Evolutionary conservation across 495 filamentous ascomycete species (phyloP).

Genomic region (Podospora bellae-mahoneyi): DNA sequence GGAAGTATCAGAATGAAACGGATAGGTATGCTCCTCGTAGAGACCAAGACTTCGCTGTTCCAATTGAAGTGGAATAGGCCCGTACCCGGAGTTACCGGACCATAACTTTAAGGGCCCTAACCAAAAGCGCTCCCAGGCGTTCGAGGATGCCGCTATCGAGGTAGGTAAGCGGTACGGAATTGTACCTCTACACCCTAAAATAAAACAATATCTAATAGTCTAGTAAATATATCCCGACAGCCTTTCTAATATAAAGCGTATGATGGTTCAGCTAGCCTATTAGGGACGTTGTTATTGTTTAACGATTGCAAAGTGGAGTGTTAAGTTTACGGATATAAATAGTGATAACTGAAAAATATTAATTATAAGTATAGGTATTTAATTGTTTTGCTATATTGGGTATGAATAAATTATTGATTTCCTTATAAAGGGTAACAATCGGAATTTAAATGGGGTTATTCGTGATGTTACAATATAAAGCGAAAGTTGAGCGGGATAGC

Average conservation of each 20-base stretch:
- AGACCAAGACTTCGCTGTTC: neutral
- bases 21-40: neutral
- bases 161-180: neutral
- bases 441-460: too few relatives aligned
- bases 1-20: slow-evolving; percentile 4
- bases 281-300: neutral
- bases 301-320: slow-evolving; percentile 3
- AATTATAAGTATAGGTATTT: neutral
- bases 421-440: neutral
- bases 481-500: too few relatives aligned
- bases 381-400: neutral
- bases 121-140: neutral
- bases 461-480: too few relatives aligned
- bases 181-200: neutral
- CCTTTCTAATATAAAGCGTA: neutral
- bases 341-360: neutral
- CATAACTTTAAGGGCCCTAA: neutral
- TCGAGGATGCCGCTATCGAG: neutral
- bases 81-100: neutral
- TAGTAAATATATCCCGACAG: neutral
- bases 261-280: neutral
- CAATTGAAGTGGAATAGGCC: neutral
- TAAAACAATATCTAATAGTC: neutral
- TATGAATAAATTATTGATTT: neutral
- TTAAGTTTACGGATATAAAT: neutral